A percentile compares a stretch with the other conserved stretches of the same genome.
Evolutionary conservation across 495 filamentous ascomycete genomes (phyloP).

Genomic region (Aspergillus leporis): DNA sequence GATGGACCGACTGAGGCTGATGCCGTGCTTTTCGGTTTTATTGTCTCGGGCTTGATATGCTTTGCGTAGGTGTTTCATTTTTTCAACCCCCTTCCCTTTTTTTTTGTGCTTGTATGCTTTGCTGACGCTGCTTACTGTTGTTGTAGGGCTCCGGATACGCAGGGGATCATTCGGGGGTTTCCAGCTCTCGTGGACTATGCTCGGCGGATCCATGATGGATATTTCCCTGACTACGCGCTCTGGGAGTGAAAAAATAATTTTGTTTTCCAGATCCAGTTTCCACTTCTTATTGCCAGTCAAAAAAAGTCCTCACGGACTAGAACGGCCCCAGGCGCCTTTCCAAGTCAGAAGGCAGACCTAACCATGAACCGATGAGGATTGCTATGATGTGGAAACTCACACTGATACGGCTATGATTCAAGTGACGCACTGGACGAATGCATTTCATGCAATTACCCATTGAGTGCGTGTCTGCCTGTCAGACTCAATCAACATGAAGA

Average conservation of each 20-base stretch:
- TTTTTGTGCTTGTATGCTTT: not conserved
- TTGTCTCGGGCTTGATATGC: constrained; percentile 49
- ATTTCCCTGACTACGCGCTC: constrained; percentile 58
- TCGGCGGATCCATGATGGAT: constrained; percentile 53
- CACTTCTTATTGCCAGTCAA: not conserved
- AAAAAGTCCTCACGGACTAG: not conserved
- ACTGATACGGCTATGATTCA: not conserved
- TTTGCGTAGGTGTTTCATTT: constrained; percentile 47
- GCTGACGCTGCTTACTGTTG: not conserved
- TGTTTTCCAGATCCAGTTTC: not conserved
- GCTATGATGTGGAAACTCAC: not conserved
- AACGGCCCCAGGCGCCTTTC: not conserved
- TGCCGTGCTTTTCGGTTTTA: constrained; percentile 56
- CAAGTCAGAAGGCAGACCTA: not conserved
- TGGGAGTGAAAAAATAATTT: constrained; percentile 22
- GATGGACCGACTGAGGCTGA: constrained; percentile 58
- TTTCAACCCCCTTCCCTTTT: constrained; percentile 3
- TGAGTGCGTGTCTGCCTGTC: not conserved
- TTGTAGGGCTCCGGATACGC: constrained; percentile 47
- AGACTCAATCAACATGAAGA: not conserved
- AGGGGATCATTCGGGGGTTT: constrained; percentile 41
- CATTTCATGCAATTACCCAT: not conserved
- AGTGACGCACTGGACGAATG: no score
- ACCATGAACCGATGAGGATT: not conserved
- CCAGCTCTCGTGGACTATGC: constrained; percentile 59